These are phyloP conservation scores for Hymenotorrendiella dingleyae DNA, from an alignment of 2,329 filamentous ascomycete genomes.

Conservation along the genomic window DNA sequence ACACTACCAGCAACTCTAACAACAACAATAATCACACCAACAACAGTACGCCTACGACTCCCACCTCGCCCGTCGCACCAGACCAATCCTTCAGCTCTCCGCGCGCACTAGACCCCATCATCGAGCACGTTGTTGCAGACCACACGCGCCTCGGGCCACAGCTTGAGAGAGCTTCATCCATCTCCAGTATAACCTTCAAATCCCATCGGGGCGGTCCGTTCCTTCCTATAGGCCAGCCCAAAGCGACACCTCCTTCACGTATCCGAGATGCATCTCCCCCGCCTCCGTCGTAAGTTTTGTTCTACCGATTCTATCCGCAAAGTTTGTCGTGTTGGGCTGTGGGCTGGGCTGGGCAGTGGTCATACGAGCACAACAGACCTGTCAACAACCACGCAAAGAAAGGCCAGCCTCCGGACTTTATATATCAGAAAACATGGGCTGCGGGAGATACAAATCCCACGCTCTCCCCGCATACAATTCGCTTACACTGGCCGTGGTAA, in stretches of 20 bases:
- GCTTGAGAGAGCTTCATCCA: slow-evolving; percentile 14
- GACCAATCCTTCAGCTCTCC: slow-evolving; percentile 14
- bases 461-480: slow-evolving; percentile 11
- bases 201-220: slow-evolving; percentile 13
- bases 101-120: slow-evolving; percentile 27
- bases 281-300: slow-evolving; percentile 33
- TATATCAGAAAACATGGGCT: no score
- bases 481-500: slow-evolving; percentile 6
- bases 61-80: slow-evolving; percentile 20
- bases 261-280: slow-evolving; percentile 33
- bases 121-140: slow-evolving; percentile 28
- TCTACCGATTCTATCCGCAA: not conserved
- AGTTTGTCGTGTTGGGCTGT: not conserved
- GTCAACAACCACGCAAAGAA: not conserved
- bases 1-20: slow-evolving; percentile 2
- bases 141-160: slow-evolving; percentile 13
- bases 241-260: slow-evolving; percentile 13
- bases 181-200: slow-evolving; percentile 27
- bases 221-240: slow-evolving; percentile 9
- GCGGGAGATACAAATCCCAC: slow-evolving; percentile 8
- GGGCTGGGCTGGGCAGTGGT: no score
- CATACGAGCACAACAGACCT: not conserved
- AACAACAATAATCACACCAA: not conserved
- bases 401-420: not conserved
- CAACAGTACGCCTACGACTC: not conserved